A percentile compares a stretch with the other conserved stretches of the same genome.
Conservation (phyloP, 805 yeast species). For the Teunomyces tritomae region DNA sequence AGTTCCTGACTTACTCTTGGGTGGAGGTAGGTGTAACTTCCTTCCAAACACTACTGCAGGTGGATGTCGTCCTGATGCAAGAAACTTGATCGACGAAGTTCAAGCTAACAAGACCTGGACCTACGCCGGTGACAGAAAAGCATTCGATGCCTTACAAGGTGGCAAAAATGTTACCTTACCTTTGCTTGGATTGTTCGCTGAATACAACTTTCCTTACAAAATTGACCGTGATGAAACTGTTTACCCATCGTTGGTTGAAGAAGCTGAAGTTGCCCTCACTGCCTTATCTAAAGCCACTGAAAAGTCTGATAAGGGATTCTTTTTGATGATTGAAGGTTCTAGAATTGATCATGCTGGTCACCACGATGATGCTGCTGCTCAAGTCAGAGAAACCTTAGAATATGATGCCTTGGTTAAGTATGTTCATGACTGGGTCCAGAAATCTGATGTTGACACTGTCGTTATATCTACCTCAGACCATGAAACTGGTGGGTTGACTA, state of each 20-base stretch:
- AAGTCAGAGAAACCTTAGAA: constrained; percentile 86
- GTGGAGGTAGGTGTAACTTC: constrained; percentile 89
- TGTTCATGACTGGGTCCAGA: constrained; percentile 66
- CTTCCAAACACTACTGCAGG: constrained; percentile 42
- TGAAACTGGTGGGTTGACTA: constrained; percentile 91
- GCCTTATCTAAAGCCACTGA: constrained; percentile 65
- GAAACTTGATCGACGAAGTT: constrained; percentile 68
- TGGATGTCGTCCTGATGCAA: constrained; percentile 68
- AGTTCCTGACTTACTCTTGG: constrained; percentile 78
- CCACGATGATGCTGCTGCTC: constrained; percentile 91
- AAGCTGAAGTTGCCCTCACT: constrained; percentile 69
- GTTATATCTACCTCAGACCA: constrained; percentile 87
- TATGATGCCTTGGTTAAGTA: constrained; percentile 79
- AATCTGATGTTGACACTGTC: constrained; percentile 70
- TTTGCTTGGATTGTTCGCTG: constrained; percentile 71
- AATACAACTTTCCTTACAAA: constrained; percentile 79
- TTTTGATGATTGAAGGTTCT: constrained; percentile 84
- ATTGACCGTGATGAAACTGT: constrained; percentile 62
- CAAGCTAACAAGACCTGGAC: constrained; percentile 53
- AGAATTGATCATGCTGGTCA: constrained; percentile 96
- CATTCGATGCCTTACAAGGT: constrained; percentile 51
- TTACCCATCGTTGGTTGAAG: constrained; percentile 79
- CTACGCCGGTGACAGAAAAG: constrained; percentile 56
- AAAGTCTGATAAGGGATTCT: constrained; percentile 79
- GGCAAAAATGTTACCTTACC: constrained; percentile 72